These are phyloP conservation scores for Murraya koenigii DNA, from an alignment of 345 rosid species.

Conservation along the genomic window DNA sequence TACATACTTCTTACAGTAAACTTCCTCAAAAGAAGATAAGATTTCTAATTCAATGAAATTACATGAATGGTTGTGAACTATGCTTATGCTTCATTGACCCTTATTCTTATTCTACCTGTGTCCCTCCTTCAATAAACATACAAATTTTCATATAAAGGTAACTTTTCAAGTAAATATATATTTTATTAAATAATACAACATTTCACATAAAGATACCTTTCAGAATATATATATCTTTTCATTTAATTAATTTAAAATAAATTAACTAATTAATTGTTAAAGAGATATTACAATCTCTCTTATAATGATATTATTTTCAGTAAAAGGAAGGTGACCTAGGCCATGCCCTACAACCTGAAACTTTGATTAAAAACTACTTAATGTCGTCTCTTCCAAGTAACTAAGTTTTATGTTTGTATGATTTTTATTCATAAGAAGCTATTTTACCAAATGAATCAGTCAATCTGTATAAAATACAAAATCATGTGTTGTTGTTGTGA, in stretches of 20 bases:
- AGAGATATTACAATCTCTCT: too few species aligned
- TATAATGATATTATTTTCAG: too few species aligned
- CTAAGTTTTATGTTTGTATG: neutral
- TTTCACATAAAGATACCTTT: too few species aligned
- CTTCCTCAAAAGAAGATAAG: too few species aligned
- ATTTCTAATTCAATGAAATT: neutral
- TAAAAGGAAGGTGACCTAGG: constrained; percentile 94
- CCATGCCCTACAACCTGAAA: constrained; percentile 97
- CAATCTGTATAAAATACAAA: constrained; percentile 90
- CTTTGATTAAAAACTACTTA: constrained; percentile 9
- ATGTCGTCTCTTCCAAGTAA: neutral
- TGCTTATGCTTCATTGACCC: neutral
- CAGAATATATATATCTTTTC: too few species aligned
- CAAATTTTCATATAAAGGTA: too few species aligned
- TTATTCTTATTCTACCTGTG: too few species aligned
- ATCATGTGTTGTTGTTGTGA: constrained; percentile 73
- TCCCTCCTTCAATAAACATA: neutral
- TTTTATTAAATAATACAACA: too few species aligned
- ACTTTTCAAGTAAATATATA: too few species aligned
- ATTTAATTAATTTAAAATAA: too few species aligned
- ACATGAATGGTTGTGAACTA: neutral
- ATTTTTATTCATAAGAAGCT: neutral
- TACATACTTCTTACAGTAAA: too few species aligned
- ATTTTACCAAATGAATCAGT: constrained; percentile 74
- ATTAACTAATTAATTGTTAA: too few species aligned